Evolutionary conservation across 2,329 filamentous ascomycete genomes (phyloP).

Genomic region (Fusarium sp.): DNA sequence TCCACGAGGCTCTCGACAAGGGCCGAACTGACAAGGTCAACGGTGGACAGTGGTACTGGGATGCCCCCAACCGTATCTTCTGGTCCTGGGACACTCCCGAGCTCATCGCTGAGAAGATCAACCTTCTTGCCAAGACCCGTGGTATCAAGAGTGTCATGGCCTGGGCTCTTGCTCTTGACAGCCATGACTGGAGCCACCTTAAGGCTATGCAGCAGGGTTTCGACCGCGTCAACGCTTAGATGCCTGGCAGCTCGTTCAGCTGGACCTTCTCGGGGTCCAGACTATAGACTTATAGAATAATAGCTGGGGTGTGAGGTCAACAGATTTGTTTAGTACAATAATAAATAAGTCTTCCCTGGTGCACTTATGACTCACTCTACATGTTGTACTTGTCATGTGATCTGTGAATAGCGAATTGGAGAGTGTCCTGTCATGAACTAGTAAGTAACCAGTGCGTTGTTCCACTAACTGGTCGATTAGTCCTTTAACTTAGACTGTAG

Average conservation of each 20-base stretch:
- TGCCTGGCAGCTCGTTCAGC: not conserved
- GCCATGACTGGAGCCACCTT: constrained; percentile 56
- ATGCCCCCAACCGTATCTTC: constrained; percentile 58
- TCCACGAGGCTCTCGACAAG: constrained; percentile 55
- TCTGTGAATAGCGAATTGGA: accelerated
- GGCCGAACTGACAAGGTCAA: constrained; percentile 59
- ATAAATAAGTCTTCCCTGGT: not conserved
- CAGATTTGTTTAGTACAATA: not conserved
- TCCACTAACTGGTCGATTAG: accelerated
- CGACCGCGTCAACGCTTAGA: constrained; percentile 3
- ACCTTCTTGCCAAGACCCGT: constrained; percentile 54
- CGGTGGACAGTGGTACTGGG: constrained; percentile 68
- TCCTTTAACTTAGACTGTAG: too few relatives aligned
- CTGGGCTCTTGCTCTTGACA: constrained; percentile 66
- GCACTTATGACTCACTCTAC: not conserved
- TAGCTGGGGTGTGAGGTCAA: not conserved
- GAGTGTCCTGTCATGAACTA: not conserved
- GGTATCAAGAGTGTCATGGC: constrained; percentile 64
- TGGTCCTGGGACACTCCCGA: constrained; percentile 67
- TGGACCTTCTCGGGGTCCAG: not conserved
- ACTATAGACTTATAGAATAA: not conserved
- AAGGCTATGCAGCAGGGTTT: constrained; percentile 53
- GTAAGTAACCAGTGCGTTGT: accelerated
- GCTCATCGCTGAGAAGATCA: constrained; percentile 61
- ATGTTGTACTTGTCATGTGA: accelerated